Evolutionary conservation across 176 grass and related monocot genomes (phyloP).

Genomic region (Musa itinerans): DNA sequence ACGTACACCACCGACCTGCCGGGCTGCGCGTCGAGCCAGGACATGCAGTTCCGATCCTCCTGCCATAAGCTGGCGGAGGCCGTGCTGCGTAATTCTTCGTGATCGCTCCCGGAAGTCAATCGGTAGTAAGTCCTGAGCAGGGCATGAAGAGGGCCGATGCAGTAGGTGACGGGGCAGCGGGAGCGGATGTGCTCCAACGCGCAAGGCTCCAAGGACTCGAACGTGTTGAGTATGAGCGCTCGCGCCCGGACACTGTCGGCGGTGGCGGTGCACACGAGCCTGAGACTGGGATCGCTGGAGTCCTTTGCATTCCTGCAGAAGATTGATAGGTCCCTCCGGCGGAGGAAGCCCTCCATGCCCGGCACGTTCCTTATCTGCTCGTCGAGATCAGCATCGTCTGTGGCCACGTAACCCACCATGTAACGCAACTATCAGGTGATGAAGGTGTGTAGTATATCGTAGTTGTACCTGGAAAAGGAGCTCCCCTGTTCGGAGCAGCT

Average conservation of each 20-base stretch:
- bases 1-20: slow-evolving; percentile 47
- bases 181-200: neutral
- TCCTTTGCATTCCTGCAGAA: neutral
- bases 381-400: slow-evolving; percentile 13
- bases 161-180: neutral
- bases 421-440: neutral
- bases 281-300: slow-evolving; percentile 9
- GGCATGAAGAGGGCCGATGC: neutral
- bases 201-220: neutral
- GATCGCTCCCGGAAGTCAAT: neutral
- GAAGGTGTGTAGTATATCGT: neutral
- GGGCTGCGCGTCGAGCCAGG: slow-evolving; percentile 44
- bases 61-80: slow-evolving; percentile 27
- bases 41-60: slow-evolving; percentile 27
- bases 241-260: neutral
- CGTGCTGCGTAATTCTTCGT: neutral
- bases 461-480: slow-evolving; percentile 8
- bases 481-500: slow-evolving; percentile 2
- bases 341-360: slow-evolving; percentile 28
- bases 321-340: slow-evolving; percentile 21
- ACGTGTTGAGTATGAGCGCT: slow-evolving; percentile 10
- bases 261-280: slow-evolving; percentile 9
- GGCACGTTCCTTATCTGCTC: slow-evolving; percentile 19
- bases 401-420: no score
- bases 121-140: neutral